Percentiles rank a stretch among this genome's conserved stretches.
phyloP scores from a whole-genome alignment of 2,329 filamentous ascomycete genomes.

The Paraphoma sp. region DNA sequence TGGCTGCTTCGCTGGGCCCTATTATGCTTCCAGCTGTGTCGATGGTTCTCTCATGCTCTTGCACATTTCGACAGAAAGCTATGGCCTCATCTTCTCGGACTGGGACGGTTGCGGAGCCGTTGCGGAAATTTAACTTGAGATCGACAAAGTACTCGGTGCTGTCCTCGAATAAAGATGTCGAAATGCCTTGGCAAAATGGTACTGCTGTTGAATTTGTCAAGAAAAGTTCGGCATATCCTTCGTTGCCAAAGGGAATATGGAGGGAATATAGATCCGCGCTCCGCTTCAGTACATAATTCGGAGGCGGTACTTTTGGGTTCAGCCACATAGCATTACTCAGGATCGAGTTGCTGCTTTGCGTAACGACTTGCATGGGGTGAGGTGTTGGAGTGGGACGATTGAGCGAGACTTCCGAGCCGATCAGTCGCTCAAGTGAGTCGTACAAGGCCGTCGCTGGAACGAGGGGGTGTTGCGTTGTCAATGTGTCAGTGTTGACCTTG shows the following conservation, averaged over 20 bases:
- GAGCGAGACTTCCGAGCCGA: not conserved
- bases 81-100: conserved; percentile 1
- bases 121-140: not conserved
- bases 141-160: not conserved
- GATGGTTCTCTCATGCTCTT: not conserved
- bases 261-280: conserved; percentile 3
- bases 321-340: not conserved
- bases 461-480: not conserved
- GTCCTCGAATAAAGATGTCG: not conserved
- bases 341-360: not conserved
- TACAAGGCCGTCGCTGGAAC: not conserved
- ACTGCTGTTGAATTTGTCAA: not conserved
- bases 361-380: not conserved
- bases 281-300: not conserved
- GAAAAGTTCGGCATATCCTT: conserved; percentile 10
- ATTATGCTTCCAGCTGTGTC: not conserved
- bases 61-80: not conserved
- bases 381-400: not conserved
- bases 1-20: not conserved
- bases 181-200: conserved; percentile 1
- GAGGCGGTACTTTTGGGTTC: not conserved
- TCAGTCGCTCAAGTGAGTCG: not conserved
- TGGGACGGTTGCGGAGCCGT: not conserved
- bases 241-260: not conserved
- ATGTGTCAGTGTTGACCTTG: not conserved